Conservation (phyloP, 2,329 filamentous ascomycete species). For the Monascus ruber region DNA sequence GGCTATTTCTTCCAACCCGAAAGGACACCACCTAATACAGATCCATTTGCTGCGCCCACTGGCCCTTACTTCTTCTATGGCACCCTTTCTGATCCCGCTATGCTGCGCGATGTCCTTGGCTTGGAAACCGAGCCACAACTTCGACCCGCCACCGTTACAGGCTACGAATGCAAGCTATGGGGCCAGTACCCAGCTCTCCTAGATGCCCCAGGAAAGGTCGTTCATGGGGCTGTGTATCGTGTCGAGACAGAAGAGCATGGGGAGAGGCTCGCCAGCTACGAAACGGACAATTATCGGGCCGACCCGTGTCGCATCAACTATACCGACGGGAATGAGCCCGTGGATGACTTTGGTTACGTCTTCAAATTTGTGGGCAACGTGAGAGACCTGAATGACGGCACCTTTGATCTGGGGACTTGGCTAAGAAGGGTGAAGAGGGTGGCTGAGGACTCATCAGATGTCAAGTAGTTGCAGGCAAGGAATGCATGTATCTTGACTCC, state of each 20-base stretch:
- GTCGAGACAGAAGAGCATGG: slow-evolving; percentile 10
- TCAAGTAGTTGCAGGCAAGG: too few relatives aligned
- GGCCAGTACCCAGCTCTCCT: slow-evolving; percentile 18
- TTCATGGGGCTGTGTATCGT: slow-evolving; percentile 14
- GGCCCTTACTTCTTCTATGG: slow-evolving; percentile 29
- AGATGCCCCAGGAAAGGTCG: slow-evolving; percentile 6
- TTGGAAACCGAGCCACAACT: slow-evolving; percentile 9
- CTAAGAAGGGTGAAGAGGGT: slow-evolving; percentile 1
- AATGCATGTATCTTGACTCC: too few relatives aligned
- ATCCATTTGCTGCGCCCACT: slow-evolving; percentile 5
- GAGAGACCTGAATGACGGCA: slow-evolving; percentile 6
- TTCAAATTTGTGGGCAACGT: slow-evolving; percentile 12
- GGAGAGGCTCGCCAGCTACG: slow-evolving; percentile 12
- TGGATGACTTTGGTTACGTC: slow-evolving; percentile 4
- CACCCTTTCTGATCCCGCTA: slow-evolving; percentile 23
- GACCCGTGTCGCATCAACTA: slow-evolving; percentile 10
- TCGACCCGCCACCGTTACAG: slow-evolving; percentile 11
- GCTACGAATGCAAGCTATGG: slow-evolving; percentile 18
- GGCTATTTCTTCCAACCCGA: slow-evolving; percentile 1
- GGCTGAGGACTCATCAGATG: too few relatives aligned
- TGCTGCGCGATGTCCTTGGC: slow-evolving; percentile 11
- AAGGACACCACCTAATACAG: background rate
- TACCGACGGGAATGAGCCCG: slow-evolving; percentile 7
- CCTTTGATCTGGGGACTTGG: slow-evolving; percentile 3
- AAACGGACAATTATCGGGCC: slow-evolving; percentile 12